Percentiles rank a stretch among this genome's conserved stretches.
These are phyloP conservation scores for Nematocida sp. DNA, from an alignment of 371 early-diverging fungal genomes.

Conservation along the genomic window DNA sequence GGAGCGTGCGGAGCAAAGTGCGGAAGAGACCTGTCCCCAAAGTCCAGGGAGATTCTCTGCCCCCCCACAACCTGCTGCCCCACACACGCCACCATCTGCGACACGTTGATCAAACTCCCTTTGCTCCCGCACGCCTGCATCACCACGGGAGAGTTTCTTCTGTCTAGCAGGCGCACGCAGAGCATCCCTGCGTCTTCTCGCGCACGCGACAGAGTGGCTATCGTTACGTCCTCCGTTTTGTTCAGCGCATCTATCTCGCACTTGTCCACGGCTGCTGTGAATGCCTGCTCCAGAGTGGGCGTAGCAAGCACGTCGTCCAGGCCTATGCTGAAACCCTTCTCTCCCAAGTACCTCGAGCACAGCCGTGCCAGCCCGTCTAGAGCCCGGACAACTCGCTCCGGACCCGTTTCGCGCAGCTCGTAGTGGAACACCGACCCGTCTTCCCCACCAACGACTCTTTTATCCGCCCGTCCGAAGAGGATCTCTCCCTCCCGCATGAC, in stretches of 20 bases:
- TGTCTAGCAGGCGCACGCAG: constrained; percentile 81
- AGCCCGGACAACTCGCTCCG: constrained; percentile 19
- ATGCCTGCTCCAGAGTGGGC: not conserved
- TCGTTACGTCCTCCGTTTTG: constrained; percentile 67
- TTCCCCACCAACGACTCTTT: constrained; percentile 44
- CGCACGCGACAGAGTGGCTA: constrained; percentile 77
- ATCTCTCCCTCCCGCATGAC: constrained; percentile 38
- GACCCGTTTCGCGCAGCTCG: constrained; percentile 21
- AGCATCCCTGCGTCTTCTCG: constrained; percentile 88
- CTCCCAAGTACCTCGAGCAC: constrained; percentile 46
- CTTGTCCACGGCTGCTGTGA: constrained; percentile 27
- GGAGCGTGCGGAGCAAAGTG: constrained; percentile 68
- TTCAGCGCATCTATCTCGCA: constrained; percentile 36
- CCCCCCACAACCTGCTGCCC: constrained; percentile 97
- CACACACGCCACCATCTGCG: constrained; percentile 98
- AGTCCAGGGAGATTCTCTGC: constrained; percentile 87
- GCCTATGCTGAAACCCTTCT: constrained; percentile 46
- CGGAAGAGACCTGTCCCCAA: constrained; percentile 86
- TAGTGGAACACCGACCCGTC: constrained; percentile 41
- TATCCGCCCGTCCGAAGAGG: constrained; percentile 25
- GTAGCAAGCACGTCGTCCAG: constrained; percentile 44
- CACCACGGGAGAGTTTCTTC: constrained; percentile 86
- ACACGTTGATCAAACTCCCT: constrained; percentile 92
- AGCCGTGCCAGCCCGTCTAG: constrained; percentile 40
- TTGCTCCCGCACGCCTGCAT: constrained; percentile 96